Conservation (phyloP, 129 eudicot genomes). For the Ambrosia artemisiifolia region DNA sequence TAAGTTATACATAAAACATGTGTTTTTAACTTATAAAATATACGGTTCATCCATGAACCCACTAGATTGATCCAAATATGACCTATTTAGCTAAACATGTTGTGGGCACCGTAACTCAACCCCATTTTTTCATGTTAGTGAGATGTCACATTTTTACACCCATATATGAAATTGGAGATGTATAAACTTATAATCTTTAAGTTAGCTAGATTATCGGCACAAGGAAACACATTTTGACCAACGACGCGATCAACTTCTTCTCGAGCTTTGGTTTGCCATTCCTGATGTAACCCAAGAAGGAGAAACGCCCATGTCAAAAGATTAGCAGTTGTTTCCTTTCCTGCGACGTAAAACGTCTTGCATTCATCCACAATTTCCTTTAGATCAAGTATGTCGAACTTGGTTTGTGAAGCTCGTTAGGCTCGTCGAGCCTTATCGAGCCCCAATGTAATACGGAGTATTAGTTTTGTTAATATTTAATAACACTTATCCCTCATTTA, state of each 20-base stretch:
- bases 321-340: slow-evolving; percentile 48
- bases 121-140: too few species aligned
- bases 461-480: too few species aligned
- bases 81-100: neutral
- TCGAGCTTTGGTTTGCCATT: slow-evolving; percentile 53
- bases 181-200: slow-evolving; percentile 34
- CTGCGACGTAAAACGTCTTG: slow-evolving; percentile 54
- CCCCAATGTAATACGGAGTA: too few species aligned
- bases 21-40: neutral
- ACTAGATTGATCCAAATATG: neutral
- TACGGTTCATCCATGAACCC: neutral
- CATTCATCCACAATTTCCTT: slow-evolving; percentile 50
- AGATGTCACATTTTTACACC: neutral
- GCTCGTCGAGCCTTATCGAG: too few species aligned
- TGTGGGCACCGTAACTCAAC: too few species aligned
- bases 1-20: neutral
- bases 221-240: slow-evolving; percentile 28
- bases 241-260: slow-evolving; percentile 35
- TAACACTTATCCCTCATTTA: too few species aligned
- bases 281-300: slow-evolving; percentile 45
- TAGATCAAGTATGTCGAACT: slow-evolving; percentile 30
- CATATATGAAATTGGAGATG: neutral
- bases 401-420: too few species aligned
- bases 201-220: slow-evolving; percentile 33
- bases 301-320: slow-evolving; percentile 48